These are phyloP conservation scores for Nidularia pulvinata DNA, from an alignment of 768 basidiomycete species.

Conservation along the genomic window DNA sequence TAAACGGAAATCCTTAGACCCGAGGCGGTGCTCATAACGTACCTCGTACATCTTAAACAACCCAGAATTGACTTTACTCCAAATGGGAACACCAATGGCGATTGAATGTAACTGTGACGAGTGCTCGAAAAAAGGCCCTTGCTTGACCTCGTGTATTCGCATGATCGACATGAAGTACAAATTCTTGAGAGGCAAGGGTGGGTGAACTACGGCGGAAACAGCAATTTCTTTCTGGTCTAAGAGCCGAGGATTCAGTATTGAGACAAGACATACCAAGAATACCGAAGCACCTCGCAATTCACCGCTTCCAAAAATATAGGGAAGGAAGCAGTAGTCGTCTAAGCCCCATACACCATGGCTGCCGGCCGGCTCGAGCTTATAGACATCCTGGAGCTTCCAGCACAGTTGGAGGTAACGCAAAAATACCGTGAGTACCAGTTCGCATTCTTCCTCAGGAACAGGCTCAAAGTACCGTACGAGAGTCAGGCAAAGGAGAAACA, in stretches of 20 bases:
- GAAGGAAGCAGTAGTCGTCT: slow-evolving; percentile 89
- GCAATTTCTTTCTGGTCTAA: slow-evolving; percentile 65
- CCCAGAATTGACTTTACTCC: slow-evolving; percentile 89
- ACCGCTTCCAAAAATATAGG: slow-evolving; percentile 89
- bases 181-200: slow-evolving; percentile 63
- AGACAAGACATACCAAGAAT: slow-evolving; percentile 1
- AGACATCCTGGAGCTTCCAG: slow-evolving; percentile 86
- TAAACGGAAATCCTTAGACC: neutral
- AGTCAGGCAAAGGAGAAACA: slow-evolving; percentile 75
- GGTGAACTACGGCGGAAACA: slow-evolving; percentile 61
- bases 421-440: slow-evolving; percentile 61
- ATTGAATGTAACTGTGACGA: slow-evolving; percentile 90
- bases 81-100: slow-evolving; percentile 85
- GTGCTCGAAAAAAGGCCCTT: slow-evolving; percentile 90
- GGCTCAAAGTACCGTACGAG: slow-evolving; percentile 68
- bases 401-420: slow-evolving; percentile 79
- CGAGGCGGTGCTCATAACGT: slow-evolving; percentile 14
- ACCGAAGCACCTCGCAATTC: slow-evolving; percentile 70
- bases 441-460: slow-evolving; percentile 58
- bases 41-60: slow-evolving; percentile 97
- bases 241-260: neutral
- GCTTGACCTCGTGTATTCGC: slow-evolving; percentile 80
- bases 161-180: slow-evolving; percentile 79
- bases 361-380: slow-evolving; percentile 93
- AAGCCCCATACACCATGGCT: slow-evolving; percentile 99